Evolutionary conservation across 1,284 basidiomycete species (phyloP).

Genomic region (Calocybe gambosa): DNA sequence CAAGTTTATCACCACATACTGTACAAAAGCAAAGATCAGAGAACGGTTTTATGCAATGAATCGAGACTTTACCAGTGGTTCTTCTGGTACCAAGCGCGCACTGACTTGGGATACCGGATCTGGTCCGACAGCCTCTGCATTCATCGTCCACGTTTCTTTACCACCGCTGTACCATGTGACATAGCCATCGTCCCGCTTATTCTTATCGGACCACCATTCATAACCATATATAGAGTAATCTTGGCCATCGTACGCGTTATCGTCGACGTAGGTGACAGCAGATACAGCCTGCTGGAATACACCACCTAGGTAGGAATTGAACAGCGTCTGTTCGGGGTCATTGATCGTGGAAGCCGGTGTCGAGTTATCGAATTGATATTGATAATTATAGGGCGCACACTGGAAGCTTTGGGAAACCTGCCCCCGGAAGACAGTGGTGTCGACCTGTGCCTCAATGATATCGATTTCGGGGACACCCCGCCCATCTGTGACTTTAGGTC

Average conservation of each 20-base stretch:
- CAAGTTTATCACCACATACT: slow-evolving; percentile 74
- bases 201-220: slow-evolving; percentile 71
- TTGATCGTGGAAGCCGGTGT: slow-evolving; percentile 48
- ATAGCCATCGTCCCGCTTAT: slow-evolving; percentile 55
- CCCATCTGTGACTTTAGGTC: slow-evolving; percentile 69
- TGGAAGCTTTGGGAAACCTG: slow-evolving; percentile 78
- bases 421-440: slow-evolving; percentile 43
- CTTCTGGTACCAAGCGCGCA: slow-evolving; percentile 65
- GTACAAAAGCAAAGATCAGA: slow-evolving; percentile 2
- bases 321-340: slow-evolving; percentile 42
- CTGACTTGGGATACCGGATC: slow-evolving; percentile 51
- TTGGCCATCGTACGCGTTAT: slow-evolving; percentile 46
- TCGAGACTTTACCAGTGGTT: slow-evolving; percentile 43
- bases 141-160: slow-evolving; percentile 60
- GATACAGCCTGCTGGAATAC: slow-evolving; percentile 77
- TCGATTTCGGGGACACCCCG: slow-evolving; percentile 85
- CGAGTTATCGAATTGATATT: slow-evolving; percentile 56
- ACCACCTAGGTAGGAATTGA: slow-evolving; percentile 76
- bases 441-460: slow-evolving; percentile 67
- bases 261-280: slow-evolving; percentile 52
- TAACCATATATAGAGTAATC: slow-evolving; percentile 58
- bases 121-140: slow-evolving; percentile 51
- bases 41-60: neutral
- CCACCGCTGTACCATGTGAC: slow-evolving; percentile 70
- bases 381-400: slow-evolving; percentile 72